phyloP scores from a whole-genome alignment of 164 flowering plant species.

The Liquidambar formosana region DNA sequence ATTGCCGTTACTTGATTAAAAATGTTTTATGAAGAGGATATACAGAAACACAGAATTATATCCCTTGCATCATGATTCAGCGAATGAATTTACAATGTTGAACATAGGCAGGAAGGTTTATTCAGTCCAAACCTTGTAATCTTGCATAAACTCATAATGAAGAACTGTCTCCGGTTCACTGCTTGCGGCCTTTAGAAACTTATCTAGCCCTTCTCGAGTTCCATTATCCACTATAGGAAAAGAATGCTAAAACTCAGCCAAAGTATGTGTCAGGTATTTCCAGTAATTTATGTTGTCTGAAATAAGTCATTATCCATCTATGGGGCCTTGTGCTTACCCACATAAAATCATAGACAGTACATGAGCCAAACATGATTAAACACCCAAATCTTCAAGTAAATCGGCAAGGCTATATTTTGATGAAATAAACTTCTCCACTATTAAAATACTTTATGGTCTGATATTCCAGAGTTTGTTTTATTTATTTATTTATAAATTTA shows the following conservation, averaged over 20 bases:
- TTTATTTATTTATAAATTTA: not conserved
- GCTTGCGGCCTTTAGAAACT: conserved; percentile 96
- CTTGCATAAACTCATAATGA: conserved; percentile 99
- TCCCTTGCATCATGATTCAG: not conserved
- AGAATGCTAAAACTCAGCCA: not conserved
- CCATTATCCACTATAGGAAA: conserved; percentile 86
- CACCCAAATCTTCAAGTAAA: not conserved
- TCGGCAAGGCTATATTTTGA: not conserved
- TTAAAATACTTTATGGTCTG: not conserved
- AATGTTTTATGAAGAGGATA: not conserved
- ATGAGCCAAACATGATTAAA: not conserved
- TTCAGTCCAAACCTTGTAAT: conserved; percentile 74
- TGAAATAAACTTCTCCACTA: not conserved
- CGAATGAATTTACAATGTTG: not conserved
- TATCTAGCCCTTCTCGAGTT: conserved; percentile 89
- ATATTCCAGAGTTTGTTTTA: not conserved
- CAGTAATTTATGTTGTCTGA: not conserved
- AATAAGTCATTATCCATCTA: not conserved
- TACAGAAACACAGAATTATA: not conserved
- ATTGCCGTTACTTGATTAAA: not conserved
- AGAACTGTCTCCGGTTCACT: conserved; percentile 93
- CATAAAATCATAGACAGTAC: not conserved
- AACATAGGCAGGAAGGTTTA: conserved; percentile 2
- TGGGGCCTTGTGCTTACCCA: too few species aligned
- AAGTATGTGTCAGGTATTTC: conserved; percentile 5